phyloP scores from a whole-genome alignment of 2,329 filamentous ascomycete species.

The Colletotrichum euphorbiae region DNA sequence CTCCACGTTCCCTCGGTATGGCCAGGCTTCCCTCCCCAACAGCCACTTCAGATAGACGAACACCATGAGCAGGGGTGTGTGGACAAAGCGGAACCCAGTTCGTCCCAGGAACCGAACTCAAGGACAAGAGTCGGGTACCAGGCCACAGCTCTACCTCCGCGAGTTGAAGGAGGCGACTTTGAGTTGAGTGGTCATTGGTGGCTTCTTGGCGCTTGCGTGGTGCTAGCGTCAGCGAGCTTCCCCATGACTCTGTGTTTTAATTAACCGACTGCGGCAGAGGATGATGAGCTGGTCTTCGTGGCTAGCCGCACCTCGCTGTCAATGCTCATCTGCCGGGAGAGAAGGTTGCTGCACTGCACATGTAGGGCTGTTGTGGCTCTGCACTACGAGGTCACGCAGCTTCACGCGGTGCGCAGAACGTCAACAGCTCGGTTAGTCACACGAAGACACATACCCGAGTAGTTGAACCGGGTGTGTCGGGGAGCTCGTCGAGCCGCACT shows the following conservation, averaged over 20 bases:
- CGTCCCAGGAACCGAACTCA: not conserved
- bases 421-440: slow-evolving; percentile 25
- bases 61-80: slow-evolving; percentile 31
- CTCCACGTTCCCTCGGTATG: slow-evolving; percentile 3
- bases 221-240: slow-evolving; percentile 27
- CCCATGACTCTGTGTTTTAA: not conserved
- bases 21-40: slow-evolving; percentile 10
- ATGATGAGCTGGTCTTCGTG: not conserved
- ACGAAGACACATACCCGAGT: slow-evolving; percentile 23
- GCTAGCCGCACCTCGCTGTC: slow-evolving; percentile 1
- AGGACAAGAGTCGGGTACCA: not conserved
- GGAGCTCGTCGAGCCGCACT: slow-evolving; percentile 30
- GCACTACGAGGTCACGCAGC: slow-evolving; percentile 15
- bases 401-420: slow-evolving; percentile 23
- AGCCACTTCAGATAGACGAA: slow-evolving; percentile 29
- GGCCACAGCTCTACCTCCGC: not conserved
- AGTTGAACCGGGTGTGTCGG: slow-evolving; percentile 17
- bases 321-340: not conserved
- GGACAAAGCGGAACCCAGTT: slow-evolving; percentile 1
- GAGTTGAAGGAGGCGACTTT: slow-evolving; percentile 3
- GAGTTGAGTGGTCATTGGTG: not conserved
- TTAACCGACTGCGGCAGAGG: not conserved
- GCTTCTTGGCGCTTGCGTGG: slow-evolving; percentile 26
- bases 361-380: slow-evolving; percentile 34
- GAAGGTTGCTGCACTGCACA: slow-evolving; percentile 19